A percentile compares a stretch with the other conserved stretches of the same genome.
Conservation (phyloP, 1,284 basidiomycete genomes). For the Ustilago shanxiensis region DNA sequence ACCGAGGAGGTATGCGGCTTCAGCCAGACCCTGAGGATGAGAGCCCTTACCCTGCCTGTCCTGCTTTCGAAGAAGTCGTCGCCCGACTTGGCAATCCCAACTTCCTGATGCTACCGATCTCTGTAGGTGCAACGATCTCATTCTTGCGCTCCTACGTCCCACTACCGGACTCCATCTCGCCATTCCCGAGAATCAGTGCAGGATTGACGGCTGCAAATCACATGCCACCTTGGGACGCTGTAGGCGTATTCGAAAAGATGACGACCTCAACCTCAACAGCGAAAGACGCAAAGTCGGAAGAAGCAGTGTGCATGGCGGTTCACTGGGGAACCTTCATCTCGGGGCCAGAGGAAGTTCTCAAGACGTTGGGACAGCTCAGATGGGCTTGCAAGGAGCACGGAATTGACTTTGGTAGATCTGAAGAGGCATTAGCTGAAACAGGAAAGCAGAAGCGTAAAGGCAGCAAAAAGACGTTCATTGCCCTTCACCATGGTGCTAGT, state of each 20-base stretch:
- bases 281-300: not conserved
- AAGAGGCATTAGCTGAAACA: constrained; percentile 7
- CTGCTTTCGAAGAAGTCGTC: constrained; percentile 61
- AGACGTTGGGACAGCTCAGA: constrained; percentile 41
- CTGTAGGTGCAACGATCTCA: constrained; percentile 66
- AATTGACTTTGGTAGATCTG: constrained; percentile 18
- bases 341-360: constrained; percentile 44
- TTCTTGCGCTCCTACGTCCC: constrained; percentile 64
- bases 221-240: constrained; percentile 64
- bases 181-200: constrained; percentile 55
- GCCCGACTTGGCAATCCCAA: constrained; percentile 52
- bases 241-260: constrained; percentile 55
- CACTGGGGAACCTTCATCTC: constrained; percentile 55
- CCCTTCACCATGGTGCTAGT: constrained; percentile 46
- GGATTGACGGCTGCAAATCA: constrained; percentile 65
- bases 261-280: not conserved
- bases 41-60: constrained; percentile 54
- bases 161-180: constrained; percentile 51
- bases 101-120: constrained; percentile 63
- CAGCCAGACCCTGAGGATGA: constrained; percentile 7
- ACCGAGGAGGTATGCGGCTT: constrained; percentile 29
- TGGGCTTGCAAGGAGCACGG: constrained; percentile 37
- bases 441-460: not conserved
- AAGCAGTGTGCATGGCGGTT: constrained; percentile 37
- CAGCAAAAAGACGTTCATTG: constrained; percentile 31